Evolutionary conservation across 768 basidiomycete genomes (phyloP), one percentile per base, ranked within the genome.

Genomic region (Gyrodon lividus): DNA sequence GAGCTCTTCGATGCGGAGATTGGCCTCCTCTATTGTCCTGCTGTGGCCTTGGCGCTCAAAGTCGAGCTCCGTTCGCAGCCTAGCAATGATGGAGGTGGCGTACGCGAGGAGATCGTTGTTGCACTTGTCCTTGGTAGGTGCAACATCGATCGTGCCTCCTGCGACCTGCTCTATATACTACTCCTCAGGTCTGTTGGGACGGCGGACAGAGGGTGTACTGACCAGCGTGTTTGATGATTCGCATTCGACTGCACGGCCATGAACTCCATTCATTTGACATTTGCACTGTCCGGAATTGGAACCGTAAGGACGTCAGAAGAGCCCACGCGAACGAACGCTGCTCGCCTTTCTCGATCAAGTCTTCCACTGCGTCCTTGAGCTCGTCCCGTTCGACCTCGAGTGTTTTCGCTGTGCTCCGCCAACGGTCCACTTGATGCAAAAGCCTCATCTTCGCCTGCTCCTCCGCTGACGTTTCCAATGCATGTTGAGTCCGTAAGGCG

Each of bases 291-390:
- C 52, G 43, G 55, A 5, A 40, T 10, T 28, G 31, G 38, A 34
- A 50, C 31, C 17, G 47, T 53, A 41, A 22, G 26, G 8, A 37
- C 26, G 14, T 10, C 6, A 16, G 4, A 31, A 24, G 33, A 30
- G 22, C 17, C 2, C 43, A 30, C 19, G 28, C n/a, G n/a, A 24
- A 20, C 9, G 10, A 5, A 24, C 30, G 16, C 22, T 17, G 69
- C 79, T 35, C 57, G 84, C 84, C 79, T 80, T 81, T 83, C 63
- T 82, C 73, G n/a, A 82, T 73, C 35, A 86, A 61, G 45, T 74
- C 64, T 43, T 73, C 57, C 1, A 86, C 79, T 6, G 76, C 78
- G 38, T 81, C 79, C 55, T 77, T 72, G 59, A 84, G 58, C 48
- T 82, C 78, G 59, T 84, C 79, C 50, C 66, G 69, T 56, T 85